These are phyloP conservation scores for Multifurca ochricompacta DNA, from an alignment of 768 basidiomycete species.

Conservation along the genomic window DNA sequence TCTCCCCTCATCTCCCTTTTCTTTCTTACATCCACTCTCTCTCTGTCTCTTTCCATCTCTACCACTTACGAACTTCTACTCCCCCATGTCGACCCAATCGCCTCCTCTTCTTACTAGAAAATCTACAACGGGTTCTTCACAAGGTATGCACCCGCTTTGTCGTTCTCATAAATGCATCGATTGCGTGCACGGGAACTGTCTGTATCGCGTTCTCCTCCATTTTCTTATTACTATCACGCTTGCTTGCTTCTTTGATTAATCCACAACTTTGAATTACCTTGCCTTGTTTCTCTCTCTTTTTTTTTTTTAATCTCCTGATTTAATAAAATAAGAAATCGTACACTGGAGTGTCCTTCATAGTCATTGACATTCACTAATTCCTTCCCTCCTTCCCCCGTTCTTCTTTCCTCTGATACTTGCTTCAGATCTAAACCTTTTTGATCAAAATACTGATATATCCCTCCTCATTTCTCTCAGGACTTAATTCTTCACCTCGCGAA, in stretches of 20 bases:
- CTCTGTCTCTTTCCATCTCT: not conserved
- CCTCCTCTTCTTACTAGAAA: conserved; percentile 20
- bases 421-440: not conserved
- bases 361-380: not conserved
- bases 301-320: not conserved
- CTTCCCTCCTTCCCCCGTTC: too few relatives aligned
- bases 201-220: not conserved
- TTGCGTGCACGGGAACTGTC: not conserved
- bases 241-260: not conserved
- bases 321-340: too few relatives aligned
- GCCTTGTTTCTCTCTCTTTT: not conserved
- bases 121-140: conserved; percentile 8
- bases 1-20: too few relatives aligned
- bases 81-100: conserved; percentile 21
- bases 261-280: not conserved
- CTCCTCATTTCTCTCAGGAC: conserved; percentile 4
- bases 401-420: not conserved
- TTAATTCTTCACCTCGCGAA: conserved; percentile 19
- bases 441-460: not conserved
- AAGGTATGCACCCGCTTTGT: conserved; percentile 8
- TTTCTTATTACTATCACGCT: not conserved
- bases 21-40: conserved; percentile 13
- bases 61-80: conserved; percentile 1
- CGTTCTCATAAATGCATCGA: conserved; percentile 3
- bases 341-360: not conserved